Evolutionary conservation across 371 early-diverging fungal species (phyloP).

Genomic region (Zychaea mexicana): DNA sequence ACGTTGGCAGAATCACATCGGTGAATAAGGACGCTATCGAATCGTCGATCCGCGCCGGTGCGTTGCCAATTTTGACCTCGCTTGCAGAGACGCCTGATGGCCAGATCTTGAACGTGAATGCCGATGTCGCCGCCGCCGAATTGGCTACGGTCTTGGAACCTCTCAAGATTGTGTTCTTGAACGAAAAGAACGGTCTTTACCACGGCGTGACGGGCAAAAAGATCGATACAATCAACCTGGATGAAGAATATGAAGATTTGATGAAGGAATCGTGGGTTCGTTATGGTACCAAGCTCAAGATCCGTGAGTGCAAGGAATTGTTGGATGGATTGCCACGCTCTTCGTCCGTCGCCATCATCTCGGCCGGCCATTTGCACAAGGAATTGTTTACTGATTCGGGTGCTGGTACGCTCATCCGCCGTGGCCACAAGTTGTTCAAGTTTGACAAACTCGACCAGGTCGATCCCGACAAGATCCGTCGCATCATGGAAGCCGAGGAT

Average conservation of each 20-base stretch:
- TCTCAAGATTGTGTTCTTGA: slow-evolving; percentile 94
- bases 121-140: slow-evolving; percentile 97
- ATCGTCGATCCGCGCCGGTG: slow-evolving; percentile 88
- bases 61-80: slow-evolving; percentile 92
- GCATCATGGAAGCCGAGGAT: slow-evolving; percentile 79
- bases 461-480: slow-evolving; percentile 85
- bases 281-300: slow-evolving; percentile 96
- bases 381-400: slow-evolving; percentile 97
- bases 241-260: slow-evolving; percentile 87
- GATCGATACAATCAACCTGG: slow-evolving; percentile 92
- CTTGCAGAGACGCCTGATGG: slow-evolving; percentile 96
- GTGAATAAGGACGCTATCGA: slow-evolving; percentile 94
- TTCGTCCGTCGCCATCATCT: slow-evolving; percentile 95
- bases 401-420: slow-evolving; percentile 94
- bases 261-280: slow-evolving; percentile 94
- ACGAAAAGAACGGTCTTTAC: slow-evolving; percentile 94
- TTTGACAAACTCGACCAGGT: slow-evolving; percentile 64
- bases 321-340: slow-evolving; percentile 92
- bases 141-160: slow-evolving; percentile 95
- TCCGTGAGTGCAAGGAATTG: slow-evolving; percentile 93
- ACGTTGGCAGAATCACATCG: slow-evolving; percentile 86
- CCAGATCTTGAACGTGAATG: slow-evolving; percentile 97
- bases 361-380: slow-evolving; percentile 94
- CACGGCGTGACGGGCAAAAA: slow-evolving; percentile 92
- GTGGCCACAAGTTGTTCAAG: slow-evolving; percentile 87